A percentile compares a stretch with the other conserved stretches of the same genome.
Conservation (phyloP, 129 eudicot genomes). For the Flaveria bidentis region DNA sequence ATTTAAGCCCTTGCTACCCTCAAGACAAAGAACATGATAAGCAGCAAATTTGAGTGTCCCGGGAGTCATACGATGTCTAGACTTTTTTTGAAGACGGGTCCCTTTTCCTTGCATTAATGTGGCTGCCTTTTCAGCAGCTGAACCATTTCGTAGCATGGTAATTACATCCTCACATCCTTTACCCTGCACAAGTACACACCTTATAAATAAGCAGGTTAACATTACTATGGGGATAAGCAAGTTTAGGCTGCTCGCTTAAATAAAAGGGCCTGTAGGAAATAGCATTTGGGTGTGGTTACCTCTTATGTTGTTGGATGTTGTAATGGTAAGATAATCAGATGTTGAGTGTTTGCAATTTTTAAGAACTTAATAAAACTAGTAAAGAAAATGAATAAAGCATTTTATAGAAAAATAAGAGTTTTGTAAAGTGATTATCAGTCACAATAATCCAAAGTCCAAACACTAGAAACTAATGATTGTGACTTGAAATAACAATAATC, state of each 20-base stretch:
- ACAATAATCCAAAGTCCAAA: neutral
- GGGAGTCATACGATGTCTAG: slow-evolving; percentile 94
- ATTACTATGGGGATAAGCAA: neutral
- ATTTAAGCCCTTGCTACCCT: slow-evolving; percentile 81
- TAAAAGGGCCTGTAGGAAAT: neutral
- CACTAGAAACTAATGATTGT: neutral
- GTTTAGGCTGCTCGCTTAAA: neutral
- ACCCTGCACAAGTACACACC: slow-evolving; percentile 43
- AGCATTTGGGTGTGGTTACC: neutral
- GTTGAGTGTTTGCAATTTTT: neutral
- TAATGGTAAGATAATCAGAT: neutral
- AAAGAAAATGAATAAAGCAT: neutral
- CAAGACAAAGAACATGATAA: slow-evolving; percentile 92
- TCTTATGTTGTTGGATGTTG: neutral
- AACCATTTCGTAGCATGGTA: slow-evolving; percentile 77
- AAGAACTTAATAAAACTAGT: no score
- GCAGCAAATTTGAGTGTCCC: slow-evolving; percentile 99
- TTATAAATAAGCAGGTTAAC: slow-evolving; percentile 2
- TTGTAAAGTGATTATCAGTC: no score
- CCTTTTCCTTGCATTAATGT: slow-evolving; percentile 93
- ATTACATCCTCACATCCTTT: slow-evolving; percentile 75
- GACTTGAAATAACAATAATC: neutral
- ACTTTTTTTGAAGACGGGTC: slow-evolving; percentile 58
- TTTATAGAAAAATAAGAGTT: neutral
- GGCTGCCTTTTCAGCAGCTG: slow-evolving; percentile 95